Base-by-base conservation (phyloP, 805 yeast genomes). In the Candida tibetensis region DNA sequence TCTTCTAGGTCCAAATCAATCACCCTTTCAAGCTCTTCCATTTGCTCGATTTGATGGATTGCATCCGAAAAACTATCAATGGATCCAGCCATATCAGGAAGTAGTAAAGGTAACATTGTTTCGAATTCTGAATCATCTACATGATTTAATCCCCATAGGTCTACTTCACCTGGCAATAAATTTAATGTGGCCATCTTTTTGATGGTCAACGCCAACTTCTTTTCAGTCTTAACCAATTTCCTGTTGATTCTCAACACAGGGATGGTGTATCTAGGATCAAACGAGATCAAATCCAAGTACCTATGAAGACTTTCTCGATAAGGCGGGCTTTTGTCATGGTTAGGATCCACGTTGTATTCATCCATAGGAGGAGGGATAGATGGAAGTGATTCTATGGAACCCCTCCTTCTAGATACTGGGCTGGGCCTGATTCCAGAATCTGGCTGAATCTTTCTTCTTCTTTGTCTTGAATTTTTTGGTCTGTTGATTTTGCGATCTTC, bases 191-290 rank as follows among this genome's bases (percentile, higher is more conserved):
- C 31, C 41, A 55, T 36, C 30, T 44, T 52, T 27, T 45, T 22
- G 21, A 55, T 53, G 13, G 57, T 51, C n/a, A 36, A 40, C 10
- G 31, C 36, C 17, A 55, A 37, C 12, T 45, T 47, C 7, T 30
- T 32, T 6, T 53, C 57, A 9, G 46, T 45, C 18, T 32, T 46
- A 13, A 55, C 46, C 34, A 55, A 38, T 17, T 40, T 33, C n/a
- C 55, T 44, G 39, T 55, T 55, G 23, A 55, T 50, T 9, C 60
- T 39, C 12, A 55, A 46, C 15, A 50, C 45, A 2, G 60, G 60
- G 7, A 39, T 37, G 7, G 51, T 34, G 38, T 49, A 55, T 14
- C 60, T 36, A 17, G 53, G 56, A 40, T 55, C 60, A 36, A 50
- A 55, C 10, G 58, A 51, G 10, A 55, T 30, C 34, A 55, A 46